These are phyloP conservation scores for Penicillium flavigenum DNA, from an alignment of 495 filamentous ascomycete species.

Conservation along the genomic window DNA sequence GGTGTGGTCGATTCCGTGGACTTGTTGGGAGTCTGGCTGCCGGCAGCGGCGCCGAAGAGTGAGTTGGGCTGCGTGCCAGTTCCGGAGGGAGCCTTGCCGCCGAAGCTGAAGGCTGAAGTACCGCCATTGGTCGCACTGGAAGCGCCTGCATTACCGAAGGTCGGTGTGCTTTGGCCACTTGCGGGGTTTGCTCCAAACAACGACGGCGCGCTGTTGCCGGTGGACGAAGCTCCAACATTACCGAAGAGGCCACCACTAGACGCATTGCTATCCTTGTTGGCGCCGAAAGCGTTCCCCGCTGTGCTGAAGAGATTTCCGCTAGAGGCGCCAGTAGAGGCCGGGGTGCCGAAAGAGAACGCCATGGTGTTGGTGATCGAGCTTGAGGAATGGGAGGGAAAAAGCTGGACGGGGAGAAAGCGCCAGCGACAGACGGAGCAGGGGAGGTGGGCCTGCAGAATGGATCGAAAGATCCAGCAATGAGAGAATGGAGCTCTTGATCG, in stretches of 20 bases:
- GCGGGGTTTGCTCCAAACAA: constrained; percentile 34
- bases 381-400: constrained; percentile 21
- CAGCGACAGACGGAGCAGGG: constrained; percentile 18
- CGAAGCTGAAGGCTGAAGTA: constrained; percentile 45
- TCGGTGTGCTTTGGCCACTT: constrained; percentile 24
- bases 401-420: constrained; percentile 21
- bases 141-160: constrained; percentile 37
- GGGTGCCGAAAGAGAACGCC: constrained; percentile 40
- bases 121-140: constrained; percentile 25
- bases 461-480: constrained; percentile 14
- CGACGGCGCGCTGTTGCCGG: constrained; percentile 33
- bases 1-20: constrained; percentile 36
- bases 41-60: constrained; percentile 28
- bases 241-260: constrained; percentile 44
- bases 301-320: constrained; percentile 43
- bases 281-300: constrained; percentile 34
- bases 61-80: constrained; percentile 27
- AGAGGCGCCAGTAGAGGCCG: constrained; percentile 37
- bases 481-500: constrained; percentile 11
- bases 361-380: constrained; percentile 28
- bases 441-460: constrained; percentile 17
- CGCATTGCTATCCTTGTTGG: constrained; percentile 30
- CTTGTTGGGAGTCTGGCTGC: constrained; percentile 42
- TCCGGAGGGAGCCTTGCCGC: constrained; percentile 29
- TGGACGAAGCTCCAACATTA: constrained; percentile 44